A percentile compares a stretch with the other conserved stretches of the same genome.
Conservation (phyloP, 2,329 filamentous ascomycete species). For the Dothidotthia symphoricarpi region DNA sequence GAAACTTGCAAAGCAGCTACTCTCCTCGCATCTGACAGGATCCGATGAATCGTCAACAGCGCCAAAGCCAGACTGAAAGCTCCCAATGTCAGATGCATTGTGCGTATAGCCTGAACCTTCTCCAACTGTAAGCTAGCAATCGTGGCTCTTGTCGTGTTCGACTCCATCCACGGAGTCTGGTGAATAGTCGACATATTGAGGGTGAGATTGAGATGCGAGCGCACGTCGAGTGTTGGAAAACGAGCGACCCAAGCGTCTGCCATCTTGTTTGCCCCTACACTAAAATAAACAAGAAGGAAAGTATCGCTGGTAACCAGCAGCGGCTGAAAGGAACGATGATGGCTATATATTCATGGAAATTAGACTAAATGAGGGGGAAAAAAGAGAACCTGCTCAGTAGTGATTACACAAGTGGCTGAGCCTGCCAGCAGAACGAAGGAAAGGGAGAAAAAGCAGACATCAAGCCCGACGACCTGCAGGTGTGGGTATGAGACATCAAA, state of each 20-base stretch:
- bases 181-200: conserved; percentile 33
- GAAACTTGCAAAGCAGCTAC: conserved; percentile 33
- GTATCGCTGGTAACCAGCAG: conserved; percentile 43
- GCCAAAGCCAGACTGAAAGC: conserved; percentile 40
- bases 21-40: conserved; percentile 41
- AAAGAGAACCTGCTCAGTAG: conserved; percentile 38
- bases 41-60: conserved; percentile 37
- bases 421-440: conserved; percentile 43
- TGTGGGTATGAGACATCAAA: conserved; percentile 41
- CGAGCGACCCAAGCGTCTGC: conserved; percentile 35
- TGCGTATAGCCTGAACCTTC: conserved; percentile 41
- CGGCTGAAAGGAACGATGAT: conserved; percentile 34
- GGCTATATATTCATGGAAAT: conserved; percentile 42
- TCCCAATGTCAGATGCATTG: conserved; percentile 42
- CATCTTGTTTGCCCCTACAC: conserved; percentile 36
- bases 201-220: conserved; percentile 42
- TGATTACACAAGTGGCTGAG: conserved; percentile 32
- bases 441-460: conserved; percentile 39
- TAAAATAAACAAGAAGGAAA: conserved; percentile 31
- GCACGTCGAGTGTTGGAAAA: conserved; percentile 33
- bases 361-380: conserved; percentile 34
- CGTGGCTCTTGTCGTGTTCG: conserved; percentile 31
- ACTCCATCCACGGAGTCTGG: conserved; percentile 31
- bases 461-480: conserved; percentile 37
- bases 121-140: conserved; percentile 39